Evolutionary conservation across 2,329 filamentous ascomycete species (phyloP).

Genomic region (Hypoxylon sp.): DNA sequence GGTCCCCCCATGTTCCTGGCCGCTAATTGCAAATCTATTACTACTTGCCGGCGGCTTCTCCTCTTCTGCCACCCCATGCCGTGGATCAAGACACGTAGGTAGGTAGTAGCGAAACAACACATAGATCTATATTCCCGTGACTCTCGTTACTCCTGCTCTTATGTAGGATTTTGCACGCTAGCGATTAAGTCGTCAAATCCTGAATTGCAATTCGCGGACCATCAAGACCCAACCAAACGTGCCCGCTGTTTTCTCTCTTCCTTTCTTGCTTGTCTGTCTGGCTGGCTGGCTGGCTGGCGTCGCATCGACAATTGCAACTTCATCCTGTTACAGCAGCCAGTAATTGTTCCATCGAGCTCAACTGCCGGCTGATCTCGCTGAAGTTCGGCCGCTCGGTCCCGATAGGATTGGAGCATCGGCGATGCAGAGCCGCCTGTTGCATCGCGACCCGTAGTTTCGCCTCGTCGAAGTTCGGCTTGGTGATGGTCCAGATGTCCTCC

Average conservation of each 20-base stretch:
- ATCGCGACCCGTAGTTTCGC: constrained; percentile 23
- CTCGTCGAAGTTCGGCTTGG: constrained; percentile 33
- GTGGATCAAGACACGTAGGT: constrained; percentile 16
- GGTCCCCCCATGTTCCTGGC: constrained; percentile 4
- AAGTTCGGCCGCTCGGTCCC: constrained; percentile 48
- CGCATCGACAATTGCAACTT: constrained; percentile 23
- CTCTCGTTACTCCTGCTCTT: neutral
- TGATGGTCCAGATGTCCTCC: constrained; percentile 54
- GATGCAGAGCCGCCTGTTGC: constrained; percentile 43
- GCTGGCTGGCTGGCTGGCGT: constrained; percentile 10
- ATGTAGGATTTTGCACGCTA: constrained; percentile 5
- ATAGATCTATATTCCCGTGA: constrained; percentile 22
- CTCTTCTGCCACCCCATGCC: constrained; percentile 27
- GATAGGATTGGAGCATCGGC: constrained; percentile 39
- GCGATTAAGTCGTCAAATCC: constrained; percentile 20
- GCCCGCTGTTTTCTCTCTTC: constrained; percentile 6
- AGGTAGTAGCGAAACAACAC: constrained; percentile 13
- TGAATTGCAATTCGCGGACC: constrained; percentile 18
- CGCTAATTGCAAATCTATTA: constrained; percentile 15
- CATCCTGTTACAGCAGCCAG: constrained; percentile 14
- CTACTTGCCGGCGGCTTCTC: neutral
- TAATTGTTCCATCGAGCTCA: constrained; percentile 28
- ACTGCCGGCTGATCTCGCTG: constrained; percentile 41
- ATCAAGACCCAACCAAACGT: constrained; percentile 13
- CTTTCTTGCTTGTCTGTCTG: constrained; percentile 5